Evolutionary conservation across 2,329 filamentous ascomycete species (phyloP), one percentile per base, ranked within the genome.

Genomic region (Alternaria arborescens): DNA sequence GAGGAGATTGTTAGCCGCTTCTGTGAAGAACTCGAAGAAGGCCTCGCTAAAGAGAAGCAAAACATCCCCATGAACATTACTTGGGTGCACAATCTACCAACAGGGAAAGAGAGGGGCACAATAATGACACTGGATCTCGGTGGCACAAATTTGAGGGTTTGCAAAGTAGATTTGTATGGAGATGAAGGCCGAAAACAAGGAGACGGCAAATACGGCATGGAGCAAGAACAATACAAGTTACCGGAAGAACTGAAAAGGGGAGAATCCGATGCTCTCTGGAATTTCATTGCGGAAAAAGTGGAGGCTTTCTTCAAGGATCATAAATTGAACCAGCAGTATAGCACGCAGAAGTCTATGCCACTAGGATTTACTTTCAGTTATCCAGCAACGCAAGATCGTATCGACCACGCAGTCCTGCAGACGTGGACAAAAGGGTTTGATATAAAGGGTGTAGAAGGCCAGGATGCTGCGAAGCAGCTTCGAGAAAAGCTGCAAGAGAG

Each of bases 381-480:
- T 78, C 94, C 94, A 3, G 94, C 93, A 16, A 95, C 92, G 0
- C 94, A 97, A 79, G 88, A 96, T 71, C 94, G 93, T 80, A 94
- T 97, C 74, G 93, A 97, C 70, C 92, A 97, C 79, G 94, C 94
- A 69, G 86, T 97, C 40, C 86, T 97, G 59, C 94, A 97, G 81
- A 89, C 93, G 71, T 98, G 94, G 94, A 97, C 94, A 70, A 98
- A 98, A 84, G 94, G 94, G 3, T 97, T 97, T 75, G 94, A 97
- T 77, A 97, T 98, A 78, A 86, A 89, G 26, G 94, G 93, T 40
- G 93, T 97, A 44, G 94, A 97, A 82, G 94, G 94, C 54, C 73
- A 94, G 50, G 94, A 98, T 73, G 91, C 97, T 28, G 93, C 97
- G 10, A 92, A 92, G 51, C 91, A 94, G 82, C 90, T 98, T 58